Evolutionary conservation across 2,329 filamentous ascomycete species (phyloP), one percentile per base, ranked within the genome.

Genomic region (Ophiostoma angusticollis): DNA sequence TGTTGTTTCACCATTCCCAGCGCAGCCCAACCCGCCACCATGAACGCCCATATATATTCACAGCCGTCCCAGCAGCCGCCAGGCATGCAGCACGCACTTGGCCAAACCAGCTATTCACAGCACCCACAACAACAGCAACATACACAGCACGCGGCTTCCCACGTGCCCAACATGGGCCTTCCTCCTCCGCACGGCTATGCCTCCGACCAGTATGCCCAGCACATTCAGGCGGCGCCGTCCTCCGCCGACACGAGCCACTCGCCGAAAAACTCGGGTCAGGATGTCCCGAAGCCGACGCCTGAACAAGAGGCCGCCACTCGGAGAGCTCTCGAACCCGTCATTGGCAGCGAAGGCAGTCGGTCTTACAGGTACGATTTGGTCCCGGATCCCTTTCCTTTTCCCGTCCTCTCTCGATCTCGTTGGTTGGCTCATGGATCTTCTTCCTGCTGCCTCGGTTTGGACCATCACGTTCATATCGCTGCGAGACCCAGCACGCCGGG

Each of bases 221-320:
- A 31, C 2, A 24, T 21, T 7, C 40, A 9, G 35, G 31, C 35
- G 9, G 16, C 32, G 9, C 32, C 39, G 3, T 16, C 43, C 7
- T 18, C 41, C 3, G 18, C 35, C 1, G 40, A 45, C 16, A 37
- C 17, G 12, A 29, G 31, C 1, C 42, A 38, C 9, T 40, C 45
- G 4, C 41, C 45, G 2, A 31, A 38, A 8, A 37, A 40, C 3
- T 32, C 45, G 2, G 35, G 27, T n/a, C 34, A 39, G 3, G 44
- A 48, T 14, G 4, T 32, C 1, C 6, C 21, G 2, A 48, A 47
- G 34, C 39, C 44, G 9, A 43, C 42, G 1, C 44, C 46, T 2
- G 46, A 47, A 27, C 43, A 47, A 25, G 46, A 45, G 18, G 46
- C 46, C 2, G 44, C 45, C n/a, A 49, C 42, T 8, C 39, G 41